A percentile compares a stretch with the other conserved stretches of the same genome.
phyloP scores from a whole-genome alignment of 306 rosid genomes.

The Glycine tomentella region DNA sequence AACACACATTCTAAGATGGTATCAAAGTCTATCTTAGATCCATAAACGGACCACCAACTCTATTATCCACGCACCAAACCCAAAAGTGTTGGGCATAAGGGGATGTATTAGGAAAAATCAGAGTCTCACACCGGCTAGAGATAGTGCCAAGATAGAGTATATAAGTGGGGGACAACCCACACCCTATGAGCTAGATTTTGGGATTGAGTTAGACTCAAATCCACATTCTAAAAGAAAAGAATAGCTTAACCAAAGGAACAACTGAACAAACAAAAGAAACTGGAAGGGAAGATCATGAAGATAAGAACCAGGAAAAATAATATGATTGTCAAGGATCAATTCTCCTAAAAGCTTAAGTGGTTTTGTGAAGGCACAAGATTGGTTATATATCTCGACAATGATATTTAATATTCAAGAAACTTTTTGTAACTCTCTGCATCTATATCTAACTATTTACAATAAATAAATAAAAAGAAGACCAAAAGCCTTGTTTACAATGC shows the following conservation, averaged over 20 bases:
- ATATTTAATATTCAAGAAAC: constrained; percentile 20
- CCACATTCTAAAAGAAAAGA: background rate
- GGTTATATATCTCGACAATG: constrained; percentile 31
- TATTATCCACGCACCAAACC: too few species aligned
- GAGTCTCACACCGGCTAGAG: too few species aligned
- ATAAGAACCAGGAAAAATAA: constrained; percentile 24
- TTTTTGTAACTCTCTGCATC: background rate
- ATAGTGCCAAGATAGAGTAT: too few species aligned
- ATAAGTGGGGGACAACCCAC: too few species aligned
- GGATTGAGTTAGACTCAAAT: too few species aligned
- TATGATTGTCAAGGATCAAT: constrained; percentile 34
- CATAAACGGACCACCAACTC: too few species aligned
- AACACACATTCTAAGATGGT: too few species aligned
- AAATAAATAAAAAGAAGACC: background rate
- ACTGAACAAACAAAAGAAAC: constrained; percentile 6
- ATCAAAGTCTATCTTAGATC: too few species aligned
- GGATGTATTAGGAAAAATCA: too few species aligned
- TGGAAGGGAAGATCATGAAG: background rate
- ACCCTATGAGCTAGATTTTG: too few species aligned
- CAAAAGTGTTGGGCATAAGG: too few species aligned
- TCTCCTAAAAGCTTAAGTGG: background rate
- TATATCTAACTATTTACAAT: constrained; percentile 29
- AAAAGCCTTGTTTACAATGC: constrained; percentile 11
- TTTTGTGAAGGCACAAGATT: background rate
- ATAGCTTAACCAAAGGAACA: constrained; percentile 31